Percentiles rank a stretch among this genome's conserved stretches.
Evolutionary conservation across 2,329 filamentous ascomycete genomes (phyloP).

Genomic region (Paraphoma sp.): DNA sequence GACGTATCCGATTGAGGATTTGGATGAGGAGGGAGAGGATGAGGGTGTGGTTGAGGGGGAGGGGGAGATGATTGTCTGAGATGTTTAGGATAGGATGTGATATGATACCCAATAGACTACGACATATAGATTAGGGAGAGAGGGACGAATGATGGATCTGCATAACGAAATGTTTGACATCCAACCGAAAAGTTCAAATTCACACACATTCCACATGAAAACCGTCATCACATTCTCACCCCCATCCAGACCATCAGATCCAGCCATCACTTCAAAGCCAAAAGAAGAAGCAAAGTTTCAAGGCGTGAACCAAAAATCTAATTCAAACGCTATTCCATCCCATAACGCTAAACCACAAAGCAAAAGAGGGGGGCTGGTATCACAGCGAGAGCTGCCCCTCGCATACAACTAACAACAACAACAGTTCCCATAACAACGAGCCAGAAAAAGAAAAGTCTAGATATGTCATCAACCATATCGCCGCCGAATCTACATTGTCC

Average conservation of each 20-base stretch:
- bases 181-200: no score
- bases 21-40: slow-evolving; percentile 69
- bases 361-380: background rate
- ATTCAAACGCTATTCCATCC: background rate
- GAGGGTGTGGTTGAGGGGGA: slow-evolving; percentile 28
- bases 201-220: no score
- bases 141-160: no score
- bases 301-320: background rate
- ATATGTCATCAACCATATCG: background rate
- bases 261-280: no score
- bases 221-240: no score
- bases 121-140: background rate
- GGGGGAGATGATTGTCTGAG: slow-evolving; percentile 37
- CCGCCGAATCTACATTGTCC: background rate
- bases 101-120: slow-evolving; percentile 1
- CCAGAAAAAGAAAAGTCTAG: background rate
- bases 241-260: no score
- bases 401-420: no score
- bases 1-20: slow-evolving; percentile 84
- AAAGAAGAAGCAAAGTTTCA: background rate
- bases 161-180: no score
- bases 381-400: background rate
- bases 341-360: background rate
- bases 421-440: background rate
- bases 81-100: background rate